Percentiles rank a stretch among this genome's conserved stretches.
Conservation (phyloP, 805 yeast species). For the Candida loeiensis region DNA sequence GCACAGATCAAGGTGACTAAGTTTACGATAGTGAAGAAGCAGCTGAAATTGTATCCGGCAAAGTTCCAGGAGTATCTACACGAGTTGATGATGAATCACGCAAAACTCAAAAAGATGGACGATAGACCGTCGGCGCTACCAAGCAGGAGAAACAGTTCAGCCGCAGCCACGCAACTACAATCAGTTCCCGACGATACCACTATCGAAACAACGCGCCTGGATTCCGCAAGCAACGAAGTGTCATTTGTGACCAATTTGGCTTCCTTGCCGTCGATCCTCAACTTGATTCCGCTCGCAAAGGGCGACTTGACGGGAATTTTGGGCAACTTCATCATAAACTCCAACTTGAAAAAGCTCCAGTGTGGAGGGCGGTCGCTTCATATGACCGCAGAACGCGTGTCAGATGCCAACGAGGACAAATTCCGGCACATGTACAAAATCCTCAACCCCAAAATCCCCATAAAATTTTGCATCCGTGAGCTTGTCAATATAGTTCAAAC, state of each 20-base stretch:
- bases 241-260: conserved; percentile 83
- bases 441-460: conserved; percentile 46
- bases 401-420: conserved; percentile 78
- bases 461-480: conserved; percentile 67
- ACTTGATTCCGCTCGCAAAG: conserved; percentile 63
- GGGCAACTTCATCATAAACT: conserved; percentile 64
- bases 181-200: neutral
- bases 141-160: conserved; percentile 6
- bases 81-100: conserved; percentile 61
- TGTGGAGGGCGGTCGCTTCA: conserved; percentile 87
- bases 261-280: conserved; percentile 69
- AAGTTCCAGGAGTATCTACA: conserved; percentile 58
- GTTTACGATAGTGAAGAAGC: conserved; percentile 51
- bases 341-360: conserved; percentile 68
- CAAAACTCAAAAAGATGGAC: conserved; percentile 60
- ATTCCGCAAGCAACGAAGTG: conserved; percentile 18
- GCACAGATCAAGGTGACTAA: conserved; percentile 58
- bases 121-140: conserved; percentile 8
- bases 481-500: conserved; percentile 72
- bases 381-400: conserved; percentile 57
- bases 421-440: conserved; percentile 72
- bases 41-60: conserved; percentile 46
- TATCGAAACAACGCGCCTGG: neutral
- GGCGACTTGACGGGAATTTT: conserved; percentile 54
- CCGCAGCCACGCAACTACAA: conserved; percentile 1